Conservation (phyloP, 768 basidiomycete genomes). For the Candolleomyces efflorescens region DNA sequence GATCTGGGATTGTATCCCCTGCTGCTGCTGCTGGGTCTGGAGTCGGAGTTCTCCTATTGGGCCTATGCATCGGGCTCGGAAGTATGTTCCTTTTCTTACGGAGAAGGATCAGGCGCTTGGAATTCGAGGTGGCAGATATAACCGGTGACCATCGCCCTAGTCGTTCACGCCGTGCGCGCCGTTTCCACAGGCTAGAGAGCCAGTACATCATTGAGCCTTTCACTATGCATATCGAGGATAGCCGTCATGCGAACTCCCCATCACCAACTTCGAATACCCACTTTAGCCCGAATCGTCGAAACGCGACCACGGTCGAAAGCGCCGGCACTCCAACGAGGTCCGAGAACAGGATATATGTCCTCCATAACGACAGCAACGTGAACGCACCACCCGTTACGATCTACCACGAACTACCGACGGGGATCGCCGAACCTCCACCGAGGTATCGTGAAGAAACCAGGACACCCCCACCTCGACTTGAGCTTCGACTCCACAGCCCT, state of each 20-base stretch:
- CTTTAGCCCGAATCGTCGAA: conserved; percentile 3
- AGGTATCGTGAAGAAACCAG: conserved; percentile 31
- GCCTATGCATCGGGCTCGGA: conserved; percentile 29
- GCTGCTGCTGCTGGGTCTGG: conserved; percentile 31
- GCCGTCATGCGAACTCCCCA: conserved; percentile 11
- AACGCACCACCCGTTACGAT: conserved; percentile 55
- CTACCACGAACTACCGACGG: conserved; percentile 48
- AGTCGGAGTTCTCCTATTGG: conserved; percentile 36
- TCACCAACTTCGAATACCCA: conserved; percentile 9
- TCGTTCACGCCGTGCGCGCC: conserved; percentile 7
- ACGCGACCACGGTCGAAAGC: background rate
- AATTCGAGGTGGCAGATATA: conserved; percentile 20
- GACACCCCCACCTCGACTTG: background rate
- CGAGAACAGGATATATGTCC: conserved; percentile 43
- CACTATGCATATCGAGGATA: conserved; percentile 23
- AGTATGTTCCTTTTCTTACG: conserved; percentile 30
- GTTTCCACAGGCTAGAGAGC: no score
- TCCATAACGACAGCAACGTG: conserved; percentile 59
- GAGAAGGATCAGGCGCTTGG: conserved; percentile 16
- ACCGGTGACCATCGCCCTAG: conserved; percentile 14
- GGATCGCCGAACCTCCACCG: conserved; percentile 59
- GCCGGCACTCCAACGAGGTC: background rate
- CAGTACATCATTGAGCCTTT: conserved; percentile 43
- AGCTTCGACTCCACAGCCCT: background rate
- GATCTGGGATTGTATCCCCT: conserved; percentile 12